A percentile compares a stretch with the other conserved stretches of the same genome.
Conservation (phyloP, 345 rosid species). For the Corchorus capsularis region DNA sequence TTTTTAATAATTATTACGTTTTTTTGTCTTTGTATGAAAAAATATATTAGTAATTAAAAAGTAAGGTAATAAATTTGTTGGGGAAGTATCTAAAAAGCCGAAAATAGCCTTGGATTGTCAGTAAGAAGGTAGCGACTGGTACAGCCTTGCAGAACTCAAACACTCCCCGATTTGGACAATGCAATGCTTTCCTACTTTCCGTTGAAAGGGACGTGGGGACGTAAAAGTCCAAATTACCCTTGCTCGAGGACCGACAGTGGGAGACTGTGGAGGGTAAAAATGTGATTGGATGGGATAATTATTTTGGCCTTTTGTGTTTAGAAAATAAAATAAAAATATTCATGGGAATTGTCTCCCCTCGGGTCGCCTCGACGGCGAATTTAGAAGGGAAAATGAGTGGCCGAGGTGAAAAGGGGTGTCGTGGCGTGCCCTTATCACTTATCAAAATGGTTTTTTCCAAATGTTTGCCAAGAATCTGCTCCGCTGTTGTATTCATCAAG, state of each 20-base stretch:
- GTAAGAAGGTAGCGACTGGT: background rate
- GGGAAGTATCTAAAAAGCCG: background rate
- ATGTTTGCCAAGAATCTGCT: background rate
- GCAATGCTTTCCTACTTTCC: background rate
- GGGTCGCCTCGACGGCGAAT: background rate
- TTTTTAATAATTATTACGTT: background rate
- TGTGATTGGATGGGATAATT: background rate
- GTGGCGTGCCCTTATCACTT: slow-evolving; percentile 15
- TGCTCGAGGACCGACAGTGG: background rate
- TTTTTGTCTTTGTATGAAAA: background rate
- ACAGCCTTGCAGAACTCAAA: background rate
- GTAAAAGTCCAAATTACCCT: slow-evolving; percentile 1
- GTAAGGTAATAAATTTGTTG: background rate
- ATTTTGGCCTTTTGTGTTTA: too few species aligned
- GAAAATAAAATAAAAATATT: too few species aligned
- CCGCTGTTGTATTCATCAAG: background rate
- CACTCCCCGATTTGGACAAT: slow-evolving; percentile 12
- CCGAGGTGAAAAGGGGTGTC: slow-evolving; percentile 15
- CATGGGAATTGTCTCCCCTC: slow-evolving; percentile 1
- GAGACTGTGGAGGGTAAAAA: background rate
- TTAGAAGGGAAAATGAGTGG: slow-evolving; percentile 17
- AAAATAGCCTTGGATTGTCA: slow-evolving; percentile 12
- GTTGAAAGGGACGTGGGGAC: background rate
- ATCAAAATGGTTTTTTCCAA: background rate
- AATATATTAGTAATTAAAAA: background rate